Conservation (phyloP, 2,329 filamentous ascomycete genomes). For the Drechslerella dactyloides region DNA sequence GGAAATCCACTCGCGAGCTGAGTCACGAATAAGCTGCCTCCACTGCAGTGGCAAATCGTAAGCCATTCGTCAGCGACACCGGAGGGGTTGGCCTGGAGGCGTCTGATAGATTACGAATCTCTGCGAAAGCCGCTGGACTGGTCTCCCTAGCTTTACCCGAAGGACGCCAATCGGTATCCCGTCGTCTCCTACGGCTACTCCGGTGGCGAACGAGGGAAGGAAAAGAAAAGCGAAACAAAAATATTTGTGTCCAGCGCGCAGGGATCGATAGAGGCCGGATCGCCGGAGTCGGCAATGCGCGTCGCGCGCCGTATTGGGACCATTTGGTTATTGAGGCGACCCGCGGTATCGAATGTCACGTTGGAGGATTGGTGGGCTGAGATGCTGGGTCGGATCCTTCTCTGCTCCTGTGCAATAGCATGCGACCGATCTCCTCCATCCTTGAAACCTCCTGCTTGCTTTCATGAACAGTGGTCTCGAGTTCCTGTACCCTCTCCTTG, state of each 20-base stretch:
- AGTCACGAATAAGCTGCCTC: background rate
- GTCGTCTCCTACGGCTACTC: constrained; percentile 11
- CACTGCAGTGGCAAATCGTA: constrained; percentile 30
- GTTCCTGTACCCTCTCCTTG: constrained; percentile 22
- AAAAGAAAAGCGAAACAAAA: background rate
- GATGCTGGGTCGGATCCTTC: constrained; percentile 23
- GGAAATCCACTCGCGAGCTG: background rate
- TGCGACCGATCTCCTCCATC: constrained; percentile 46
- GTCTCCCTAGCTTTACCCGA: background rate
- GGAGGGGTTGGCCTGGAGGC: background rate
- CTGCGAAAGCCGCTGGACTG: constrained; percentile 1
- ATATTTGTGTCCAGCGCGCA: too few species aligned
- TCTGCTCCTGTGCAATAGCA: constrained; percentile 31
- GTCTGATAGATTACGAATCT: constrained; percentile 22
- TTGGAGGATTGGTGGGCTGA: constrained; percentile 20
- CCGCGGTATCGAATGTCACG: background rate
- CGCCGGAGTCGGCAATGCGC: too few species aligned
- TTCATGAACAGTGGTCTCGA: constrained; percentile 27
- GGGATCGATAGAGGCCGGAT: too few species aligned
- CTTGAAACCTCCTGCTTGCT: constrained; percentile 37
- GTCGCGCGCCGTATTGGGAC: too few species aligned
- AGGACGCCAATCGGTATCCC: background rate
- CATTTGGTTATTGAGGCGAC: background rate
- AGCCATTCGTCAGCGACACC: constrained; percentile 26
- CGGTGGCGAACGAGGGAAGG: constrained; percentile 24